Conservation (phyloP, 1,284 basidiomycete genomes). For the Termitomyces sp. region DNA sequence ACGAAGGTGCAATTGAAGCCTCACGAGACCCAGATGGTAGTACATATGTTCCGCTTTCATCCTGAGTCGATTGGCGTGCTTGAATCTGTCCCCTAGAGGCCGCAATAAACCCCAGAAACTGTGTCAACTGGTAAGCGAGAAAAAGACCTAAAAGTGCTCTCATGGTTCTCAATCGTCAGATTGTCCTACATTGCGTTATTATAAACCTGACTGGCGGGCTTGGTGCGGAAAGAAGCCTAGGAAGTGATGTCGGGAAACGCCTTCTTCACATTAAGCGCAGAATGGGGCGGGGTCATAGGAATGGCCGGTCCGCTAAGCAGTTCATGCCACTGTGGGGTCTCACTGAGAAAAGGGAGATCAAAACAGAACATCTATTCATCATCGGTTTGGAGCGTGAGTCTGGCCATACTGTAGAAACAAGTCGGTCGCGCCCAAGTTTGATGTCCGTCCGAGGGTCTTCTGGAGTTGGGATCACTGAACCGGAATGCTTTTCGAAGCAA, state of each 20-base stretch:
- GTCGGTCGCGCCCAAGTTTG: no score
- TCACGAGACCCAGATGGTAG: constrained; percentile 28
- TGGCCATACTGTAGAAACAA: no score
- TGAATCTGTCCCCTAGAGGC: background rate
- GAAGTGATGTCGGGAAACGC: background rate
- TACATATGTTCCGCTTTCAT: constrained; percentile 29
- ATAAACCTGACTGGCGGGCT: constrained; percentile 7
- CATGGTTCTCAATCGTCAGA: constrained; percentile 1
- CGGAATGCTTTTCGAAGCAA: no score
- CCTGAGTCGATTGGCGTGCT: constrained; percentile 20
- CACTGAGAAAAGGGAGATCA: no score
- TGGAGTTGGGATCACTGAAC: no score
- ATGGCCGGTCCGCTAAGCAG: constrained; percentile 4
- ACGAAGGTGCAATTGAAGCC: constrained; percentile 8
- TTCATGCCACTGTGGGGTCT: background rate
- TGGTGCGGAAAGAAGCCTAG: constrained; percentile 14
- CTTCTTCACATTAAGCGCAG: constrained; percentile 7
- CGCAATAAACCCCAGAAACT: constrained; percentile 4
- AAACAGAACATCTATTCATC: no score
- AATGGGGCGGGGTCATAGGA: constrained; percentile 14
- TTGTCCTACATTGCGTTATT: background rate
- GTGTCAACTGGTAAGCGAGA: constrained; percentile 8
- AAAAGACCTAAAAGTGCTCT: constrained; percentile 8
- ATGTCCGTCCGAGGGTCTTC: no score
- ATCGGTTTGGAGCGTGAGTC: no score